Evolutionary conservation across 2,329 filamentous ascomycete genomes (phyloP), one percentile per base, ranked within the genome.

Genomic region (Coniella vitis): DNA sequence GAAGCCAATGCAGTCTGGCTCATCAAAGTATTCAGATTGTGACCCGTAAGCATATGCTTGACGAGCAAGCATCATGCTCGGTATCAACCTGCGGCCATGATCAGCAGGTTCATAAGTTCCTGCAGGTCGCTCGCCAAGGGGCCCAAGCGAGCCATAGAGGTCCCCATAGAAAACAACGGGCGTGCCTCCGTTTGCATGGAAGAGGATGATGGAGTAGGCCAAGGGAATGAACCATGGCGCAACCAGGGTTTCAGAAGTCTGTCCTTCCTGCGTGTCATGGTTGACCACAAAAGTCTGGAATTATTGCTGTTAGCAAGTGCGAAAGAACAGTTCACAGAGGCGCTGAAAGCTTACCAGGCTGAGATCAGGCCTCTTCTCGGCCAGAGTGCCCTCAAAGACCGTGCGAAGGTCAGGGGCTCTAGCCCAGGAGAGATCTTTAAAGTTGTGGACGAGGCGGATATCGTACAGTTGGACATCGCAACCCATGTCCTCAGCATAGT

Each of bases 161-260:
- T 87, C 83, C 17, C 83, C 82, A 60, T 81, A 87, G 62, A 87
- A 87, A 34, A 86, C 67, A 56, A 80, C 86, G 0, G 84, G 84
- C 22, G 79, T 74, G 16, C 83, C 83, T 31, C 77, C 68, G 40
- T 71, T 65, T 37, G 57, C 56, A n/a, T 81, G 75, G 32, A 87
- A 75, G 2, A 87, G 73, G 50, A 86, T 85, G 35, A 87, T 69
- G 2, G 80, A 69, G 62, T 87, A 86, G 25, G 83, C 84, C 22
- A 86, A 67, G 0, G 81, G 73, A 58, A 84, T 83, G 67, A 87
- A 84, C 62, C 75, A 81, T 7, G 72, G 67, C 39, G 78, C 73
- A 32, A 87, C 74, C 3, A 76, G 74, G 0, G 78, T 76, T 58
- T 74, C 46, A n/a, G n/a, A 44, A 12, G 41, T 44, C 19, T 44